Percentiles rank a stretch among this genome's conserved stretches.
Conservation (phyloP, 176 grass and related monocot species). For the Oryza longistaminata region DNA sequence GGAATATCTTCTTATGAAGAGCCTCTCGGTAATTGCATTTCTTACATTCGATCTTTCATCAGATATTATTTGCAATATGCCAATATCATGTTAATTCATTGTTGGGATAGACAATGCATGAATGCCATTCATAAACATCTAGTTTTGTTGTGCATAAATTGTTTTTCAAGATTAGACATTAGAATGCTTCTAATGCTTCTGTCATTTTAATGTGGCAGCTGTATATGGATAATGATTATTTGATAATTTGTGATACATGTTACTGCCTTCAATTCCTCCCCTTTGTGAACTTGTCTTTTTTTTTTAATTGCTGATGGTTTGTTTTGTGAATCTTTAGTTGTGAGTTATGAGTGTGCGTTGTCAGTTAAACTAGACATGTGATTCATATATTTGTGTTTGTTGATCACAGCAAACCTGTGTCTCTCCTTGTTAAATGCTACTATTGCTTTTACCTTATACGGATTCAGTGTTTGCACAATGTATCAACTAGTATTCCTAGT, state of each 20-base stretch:
- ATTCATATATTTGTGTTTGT: neutral
- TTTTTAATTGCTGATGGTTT: neutral
- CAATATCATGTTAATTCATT: neutral
- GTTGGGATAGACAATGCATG: neutral
- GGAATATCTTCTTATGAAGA: conserved; percentile 70
- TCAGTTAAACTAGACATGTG: neutral
- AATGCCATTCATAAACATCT: neutral
- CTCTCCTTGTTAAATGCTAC: neutral
- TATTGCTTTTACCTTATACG: neutral
- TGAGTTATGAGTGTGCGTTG: neutral
- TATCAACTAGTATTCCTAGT: neutral
- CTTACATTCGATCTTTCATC: neutral
- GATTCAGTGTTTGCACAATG: neutral
- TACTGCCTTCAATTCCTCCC: neutral
- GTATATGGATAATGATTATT: neutral
- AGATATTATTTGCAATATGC: neutral
- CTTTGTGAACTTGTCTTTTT: neutral
- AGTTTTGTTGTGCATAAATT: neutral
- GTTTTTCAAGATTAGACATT: neutral
- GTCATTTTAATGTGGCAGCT: neutral
- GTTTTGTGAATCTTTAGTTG: neutral
- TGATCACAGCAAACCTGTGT: neutral
- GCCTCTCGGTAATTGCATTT: conserved; percentile 56
- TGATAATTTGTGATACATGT: neutral
- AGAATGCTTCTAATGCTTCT: neutral